A percentile compares a stretch with the other conserved stretches of the same genome.
Conservation (phyloP, 768 basidiomycete genomes). For the Cyathus striatus region DNA sequence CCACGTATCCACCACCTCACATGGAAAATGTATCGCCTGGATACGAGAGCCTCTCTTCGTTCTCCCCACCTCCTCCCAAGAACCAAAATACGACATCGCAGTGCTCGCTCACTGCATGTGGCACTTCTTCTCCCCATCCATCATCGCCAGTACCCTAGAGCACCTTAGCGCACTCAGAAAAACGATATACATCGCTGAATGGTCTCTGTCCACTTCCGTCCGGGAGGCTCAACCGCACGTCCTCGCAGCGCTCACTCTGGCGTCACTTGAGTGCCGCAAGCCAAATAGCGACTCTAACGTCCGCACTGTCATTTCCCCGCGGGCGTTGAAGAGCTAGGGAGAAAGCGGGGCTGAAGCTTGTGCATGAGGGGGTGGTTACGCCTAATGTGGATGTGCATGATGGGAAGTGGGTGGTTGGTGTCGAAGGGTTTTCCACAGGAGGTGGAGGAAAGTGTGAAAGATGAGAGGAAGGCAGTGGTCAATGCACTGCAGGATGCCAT, state of each 20-base stretch:
- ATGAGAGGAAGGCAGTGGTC: slow-evolving; percentile 23
- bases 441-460: slow-evolving; percentile 14
- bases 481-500: slow-evolving; percentile 24
- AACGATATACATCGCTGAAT: neutral
- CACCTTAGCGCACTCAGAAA: slow-evolving; percentile 10
- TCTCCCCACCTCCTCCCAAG: slow-evolving; percentile 9
- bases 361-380: slow-evolving; percentile 21
- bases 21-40: slow-evolving; percentile 28
- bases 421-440: slow-evolving; percentile 14
- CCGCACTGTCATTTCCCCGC: slow-evolving; percentile 29
- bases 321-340: slow-evolving; percentile 18
- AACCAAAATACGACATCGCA: slow-evolving; percentile 23
- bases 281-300: slow-evolving; percentile 22
- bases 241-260: slow-evolving; percentile 30
- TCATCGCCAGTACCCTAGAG: slow-evolving; percentile 20
- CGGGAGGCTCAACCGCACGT: slow-evolving; percentile 21
- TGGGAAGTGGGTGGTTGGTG: slow-evolving; percentile 1
- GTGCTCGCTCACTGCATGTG: slow-evolving; percentile 31
- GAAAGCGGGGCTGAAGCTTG: slow-evolving; percentile 14
- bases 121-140: slow-evolving; percentile 32
- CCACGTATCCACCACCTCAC: slow-evolving; percentile 16
- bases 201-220: neutral
- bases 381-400: slow-evolving; percentile 24
- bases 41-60: neutral
- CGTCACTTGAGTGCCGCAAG: slow-evolving; percentile 25